Percentiles rank a stretch among this genome's conserved stretches.
These are phyloP conservation scores for Kwoniella sp. DNA, from an alignment of 768 basidiomycete species.

Conservation along the genomic window DNA sequence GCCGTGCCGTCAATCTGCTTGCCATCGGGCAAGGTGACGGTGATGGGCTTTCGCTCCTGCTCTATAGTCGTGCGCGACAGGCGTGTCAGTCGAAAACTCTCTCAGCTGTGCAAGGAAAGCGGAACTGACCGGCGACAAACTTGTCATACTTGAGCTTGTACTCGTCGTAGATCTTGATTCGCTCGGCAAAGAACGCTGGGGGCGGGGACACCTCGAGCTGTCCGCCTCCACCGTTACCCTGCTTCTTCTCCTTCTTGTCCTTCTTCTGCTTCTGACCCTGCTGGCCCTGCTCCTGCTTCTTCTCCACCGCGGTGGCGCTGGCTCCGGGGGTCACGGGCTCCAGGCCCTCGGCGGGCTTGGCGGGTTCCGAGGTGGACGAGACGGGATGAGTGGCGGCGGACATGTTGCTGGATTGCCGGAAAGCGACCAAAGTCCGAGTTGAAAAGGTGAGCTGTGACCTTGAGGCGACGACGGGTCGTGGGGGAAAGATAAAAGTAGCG, in stretches of 20 bases:
- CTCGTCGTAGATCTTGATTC: constrained; percentile 82
- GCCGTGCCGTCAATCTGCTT: constrained; percentile 74
- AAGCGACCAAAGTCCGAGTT: too few relatives aligned
- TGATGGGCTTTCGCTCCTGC: constrained; percentile 78
- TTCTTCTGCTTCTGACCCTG: constrained; percentile 40
- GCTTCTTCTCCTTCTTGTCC: constrained; percentile 46
- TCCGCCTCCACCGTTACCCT: constrained; percentile 26
- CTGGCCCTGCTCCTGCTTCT: constrained; percentile 10
- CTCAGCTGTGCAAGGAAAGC: constrained; percentile 5
- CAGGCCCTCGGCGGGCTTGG: constrained; percentile 28
- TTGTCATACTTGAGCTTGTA: constrained; percentile 79
- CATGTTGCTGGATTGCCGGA: constrained; percentile 19
- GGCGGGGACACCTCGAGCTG: constrained; percentile 56
- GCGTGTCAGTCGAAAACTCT: neutral
- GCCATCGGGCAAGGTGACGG: constrained; percentile 79
- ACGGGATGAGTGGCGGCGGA: constrained; percentile 49
- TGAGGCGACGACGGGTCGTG: neutral
- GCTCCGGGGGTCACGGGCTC: constrained; percentile 22
- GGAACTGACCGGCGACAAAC: constrained; percentile 64
- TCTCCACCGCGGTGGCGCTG: constrained; percentile 11
- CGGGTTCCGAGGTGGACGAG: constrained; percentile 39
- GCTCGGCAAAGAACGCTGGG: constrained; percentile 81
- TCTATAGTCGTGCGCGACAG: constrained; percentile 30
- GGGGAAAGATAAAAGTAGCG: neutral
- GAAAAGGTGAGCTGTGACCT: neutral